These are phyloP conservation scores for Hypoxylon rickii DNA, from an alignment of 495 filamentous ascomycete species.

Conservation along the genomic window DNA sequence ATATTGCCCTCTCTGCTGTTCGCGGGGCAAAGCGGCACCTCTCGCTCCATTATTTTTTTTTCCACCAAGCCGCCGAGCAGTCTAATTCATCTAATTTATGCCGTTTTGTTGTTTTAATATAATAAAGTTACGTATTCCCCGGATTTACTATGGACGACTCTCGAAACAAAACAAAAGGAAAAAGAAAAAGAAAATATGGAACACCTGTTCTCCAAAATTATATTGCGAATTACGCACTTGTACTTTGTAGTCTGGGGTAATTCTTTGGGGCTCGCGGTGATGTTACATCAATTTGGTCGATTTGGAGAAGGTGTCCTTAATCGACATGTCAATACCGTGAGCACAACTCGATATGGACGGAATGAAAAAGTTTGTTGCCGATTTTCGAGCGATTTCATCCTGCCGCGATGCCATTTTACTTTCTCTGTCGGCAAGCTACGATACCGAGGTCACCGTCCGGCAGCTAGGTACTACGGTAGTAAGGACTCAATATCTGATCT, in stretches of 20 bases:
- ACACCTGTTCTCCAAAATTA: slow-evolving; percentile 18
- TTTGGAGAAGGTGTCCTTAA: background rate
- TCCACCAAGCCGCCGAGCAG: too few species aligned
- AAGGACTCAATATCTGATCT: too few species aligned
- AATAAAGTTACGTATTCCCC: slow-evolving; percentile 22
- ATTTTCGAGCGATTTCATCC: slow-evolving; percentile 1
- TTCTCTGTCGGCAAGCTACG: background rate
- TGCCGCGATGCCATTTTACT: background rate
- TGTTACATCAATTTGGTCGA: slow-evolving; percentile 12
- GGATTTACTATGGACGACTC: too few species aligned
- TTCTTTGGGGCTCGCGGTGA: slow-evolving; percentile 6
- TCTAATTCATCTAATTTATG: slow-evolving; percentile 12
- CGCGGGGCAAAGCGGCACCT: background rate
- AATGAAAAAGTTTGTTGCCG: slow-evolving; percentile 1
- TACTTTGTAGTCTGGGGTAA: slow-evolving; percentile 12
- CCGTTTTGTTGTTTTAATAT: slow-evolving; percentile 9
- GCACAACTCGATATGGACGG: background rate
- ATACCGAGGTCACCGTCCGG: background rate
- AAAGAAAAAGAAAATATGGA: background rate
- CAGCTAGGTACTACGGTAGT: too few species aligned
- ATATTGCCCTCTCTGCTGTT: slow-evolving; percentile 13
- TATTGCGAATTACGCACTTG: slow-evolving; percentile 11
- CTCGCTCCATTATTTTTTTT: too few species aligned
- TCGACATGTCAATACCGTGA: too few species aligned
- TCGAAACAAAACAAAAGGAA: slow-evolving; percentile 6